These are phyloP conservation scores for Aspergillus sp. DNA, from an alignment of 2,329 filamentous ascomycete species.

Conservation along the genomic window DNA sequence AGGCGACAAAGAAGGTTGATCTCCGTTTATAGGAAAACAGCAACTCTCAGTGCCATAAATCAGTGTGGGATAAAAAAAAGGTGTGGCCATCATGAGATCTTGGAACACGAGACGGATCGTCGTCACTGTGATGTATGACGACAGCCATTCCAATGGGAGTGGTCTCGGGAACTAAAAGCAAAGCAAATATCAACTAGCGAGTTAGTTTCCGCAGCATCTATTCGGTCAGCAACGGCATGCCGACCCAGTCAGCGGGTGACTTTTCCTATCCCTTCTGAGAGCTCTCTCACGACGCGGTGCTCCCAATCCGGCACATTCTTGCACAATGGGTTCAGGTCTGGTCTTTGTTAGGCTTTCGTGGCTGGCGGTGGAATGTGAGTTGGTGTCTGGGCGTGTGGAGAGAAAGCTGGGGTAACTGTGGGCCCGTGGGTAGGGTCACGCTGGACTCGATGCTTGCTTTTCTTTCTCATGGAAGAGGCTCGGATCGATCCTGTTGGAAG, in stretches of 20 bases:
- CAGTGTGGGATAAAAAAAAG: background rate
- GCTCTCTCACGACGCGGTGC: background rate
- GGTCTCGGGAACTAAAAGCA: background rate
- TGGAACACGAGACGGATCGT: background rate
- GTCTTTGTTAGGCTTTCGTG: background rate
- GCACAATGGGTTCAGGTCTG: background rate
- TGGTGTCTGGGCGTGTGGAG: background rate
- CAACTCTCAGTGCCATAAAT: background rate
- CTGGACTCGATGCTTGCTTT: too few relatives aligned
- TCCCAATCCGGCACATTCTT: too few relatives aligned
- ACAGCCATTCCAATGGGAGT: background rate
- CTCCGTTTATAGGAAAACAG: background rate
- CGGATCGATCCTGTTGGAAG: too few relatives aligned
- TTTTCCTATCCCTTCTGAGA: background rate
- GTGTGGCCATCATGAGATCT: background rate
- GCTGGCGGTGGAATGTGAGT: background rate
- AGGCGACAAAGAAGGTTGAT: background rate
- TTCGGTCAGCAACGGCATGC: constrained; percentile 7
- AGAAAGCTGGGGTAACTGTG: constrained; percentile 4
- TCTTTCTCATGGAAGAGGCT: too few relatives aligned
- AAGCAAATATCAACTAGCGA: too few relatives aligned
- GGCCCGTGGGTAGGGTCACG: background rate
- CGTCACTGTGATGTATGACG: constrained; percentile 10
- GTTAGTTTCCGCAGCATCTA: background rate
- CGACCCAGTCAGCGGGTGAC: constrained; percentile 8